Evolutionary conservation across 805 yeast species (phyloP).

Genomic region (Candida khao-thaluensis): DNA sequence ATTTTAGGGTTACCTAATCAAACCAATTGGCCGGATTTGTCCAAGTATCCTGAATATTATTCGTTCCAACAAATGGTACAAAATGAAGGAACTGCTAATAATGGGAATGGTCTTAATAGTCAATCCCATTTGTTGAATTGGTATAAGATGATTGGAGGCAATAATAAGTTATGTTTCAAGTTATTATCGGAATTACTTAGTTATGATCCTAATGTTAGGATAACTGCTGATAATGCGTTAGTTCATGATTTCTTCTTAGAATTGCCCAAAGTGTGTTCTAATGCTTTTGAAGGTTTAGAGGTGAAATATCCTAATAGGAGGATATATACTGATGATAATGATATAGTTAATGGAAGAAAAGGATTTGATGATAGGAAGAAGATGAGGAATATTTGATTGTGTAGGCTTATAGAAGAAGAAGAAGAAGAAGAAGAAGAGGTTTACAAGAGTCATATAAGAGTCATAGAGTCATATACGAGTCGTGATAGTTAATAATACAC

Average conservation of each 20-base stretch:
- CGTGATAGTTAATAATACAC: no score
- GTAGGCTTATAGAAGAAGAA: no score
- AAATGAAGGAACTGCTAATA: neutral
- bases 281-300: slow-evolving; percentile 76
- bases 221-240: slow-evolving; percentile 76
- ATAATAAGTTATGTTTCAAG: slow-evolving; percentile 64
- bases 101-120: slow-evolving; percentile 38
- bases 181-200: slow-evolving; percentile 63
- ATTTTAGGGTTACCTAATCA: slow-evolving; percentile 86
- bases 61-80: slow-evolving; percentile 45
- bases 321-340: slow-evolving; percentile 84
- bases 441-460: no score
- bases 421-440: no score
- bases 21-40: slow-evolving; percentile 76
- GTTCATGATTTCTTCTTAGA: slow-evolving; percentile 78
- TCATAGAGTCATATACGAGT: no score
- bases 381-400: slow-evolving; percentile 9
- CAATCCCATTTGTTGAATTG: slow-evolving; percentile 75
- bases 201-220: slow-evolving; percentile 78
- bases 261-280: slow-evolving; percentile 61
- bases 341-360: slow-evolving; percentile 43
- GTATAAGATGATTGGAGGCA: slow-evolving; percentile 82
- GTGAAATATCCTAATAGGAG: slow-evolving; percentile 82
- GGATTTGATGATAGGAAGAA: slow-evolving; percentile 28
- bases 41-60: slow-evolving; percentile 78